Conservation (phyloP, 768 basidiomycete genomes). For the Favolaschia claudopus region DNA sequence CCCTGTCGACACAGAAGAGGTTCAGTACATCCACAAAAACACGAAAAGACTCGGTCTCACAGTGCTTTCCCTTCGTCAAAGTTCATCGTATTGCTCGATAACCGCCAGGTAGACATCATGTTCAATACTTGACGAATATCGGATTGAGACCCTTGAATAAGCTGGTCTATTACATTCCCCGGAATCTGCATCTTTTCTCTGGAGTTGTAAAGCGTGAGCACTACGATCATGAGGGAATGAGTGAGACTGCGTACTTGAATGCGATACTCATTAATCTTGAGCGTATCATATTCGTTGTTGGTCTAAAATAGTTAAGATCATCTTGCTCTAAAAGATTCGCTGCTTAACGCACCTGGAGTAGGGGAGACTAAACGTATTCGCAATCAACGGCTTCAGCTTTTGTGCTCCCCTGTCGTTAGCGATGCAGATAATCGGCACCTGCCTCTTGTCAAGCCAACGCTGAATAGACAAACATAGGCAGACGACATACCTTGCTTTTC, state of each 20-base stretch:
- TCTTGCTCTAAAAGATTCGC: neutral
- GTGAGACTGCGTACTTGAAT: conserved; percentile 74
- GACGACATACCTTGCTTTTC: conserved; percentile 89
- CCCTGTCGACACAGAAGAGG: conserved; percentile 53
- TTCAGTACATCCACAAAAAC: neutral
- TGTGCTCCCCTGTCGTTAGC: conserved; percentile 89
- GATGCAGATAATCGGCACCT: conserved; percentile 98
- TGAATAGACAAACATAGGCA: neutral
- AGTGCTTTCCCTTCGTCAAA: conserved; percentile 93
- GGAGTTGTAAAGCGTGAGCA: conserved; percentile 1
- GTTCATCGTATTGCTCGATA: conserved; percentile 81
- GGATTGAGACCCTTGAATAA: conserved; percentile 87
- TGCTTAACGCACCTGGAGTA: conserved; percentile 76
- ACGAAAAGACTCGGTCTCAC: too few relatives aligned
- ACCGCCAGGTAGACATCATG: conserved; percentile 97
- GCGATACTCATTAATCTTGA: conserved; percentile 88
- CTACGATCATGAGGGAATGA: neutral
- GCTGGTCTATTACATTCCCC: conserved; percentile 90
- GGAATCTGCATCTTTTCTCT: conserved; percentile 96
- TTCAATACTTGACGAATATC: conserved; percentile 99
- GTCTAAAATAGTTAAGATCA: neutral
- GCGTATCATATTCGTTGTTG: conserved; percentile 75
- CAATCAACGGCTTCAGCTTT: conserved; percentile 87
- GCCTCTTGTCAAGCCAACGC: neutral
- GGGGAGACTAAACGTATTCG: conserved; percentile 74